Evolutionary conservation across 1,284 basidiomycete genomes (phyloP), one percentile per base, ranked within the genome.

Genomic region (Jaminaea rosea): DNA sequence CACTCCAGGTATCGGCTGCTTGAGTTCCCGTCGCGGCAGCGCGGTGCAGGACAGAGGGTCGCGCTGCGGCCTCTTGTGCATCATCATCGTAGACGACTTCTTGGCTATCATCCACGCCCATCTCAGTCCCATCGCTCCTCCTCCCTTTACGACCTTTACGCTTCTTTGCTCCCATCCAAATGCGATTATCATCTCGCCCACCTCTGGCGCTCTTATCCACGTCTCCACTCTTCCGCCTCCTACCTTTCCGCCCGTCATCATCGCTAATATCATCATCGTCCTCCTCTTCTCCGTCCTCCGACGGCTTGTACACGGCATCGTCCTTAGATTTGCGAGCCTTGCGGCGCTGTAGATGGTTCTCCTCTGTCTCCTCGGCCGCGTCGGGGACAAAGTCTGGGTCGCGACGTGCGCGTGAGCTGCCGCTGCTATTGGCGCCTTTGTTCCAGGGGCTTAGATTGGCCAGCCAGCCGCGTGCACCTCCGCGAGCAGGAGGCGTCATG

Each of bases 141-240:
- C n/a, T n/a, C n/a, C n/a, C n/a, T n/a, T n/a, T n/a, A n/a, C n/a
- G n/a, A n/a, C n/a, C n/a, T n/a, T n/a, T n/a, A n/a, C n/a, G n/a
- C n/a, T n/a, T n/a, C n/a, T n/a, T n/a, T n/a, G n/a, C n/a, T n/a
- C n/a, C n/a, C n/a, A n/a, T n/a, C 50, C 50, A 52, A 34, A 52
- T 52, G 34, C 49, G 39, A 23, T 53, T 53, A 39, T 48, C 46
- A 36, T 53, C 46, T 13, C 51, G 26, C 7, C 51, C 51, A 8
- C 34, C 51, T 9, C 51, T 8, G 36, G 29, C 48, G 5, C 46
- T 39, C 17, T 31, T 47, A 17, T n/a, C 26, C 31, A 42, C 27
- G 41, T 46, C 37, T 4, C 27, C 7, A 9, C 28, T 50, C 7
- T 41, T 15, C 17, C 21, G 19, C 8, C 41, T 11, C 32, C 42